Base-by-base conservation (phyloP, 148 eudicot species). In the Cornus kousa region DNA sequence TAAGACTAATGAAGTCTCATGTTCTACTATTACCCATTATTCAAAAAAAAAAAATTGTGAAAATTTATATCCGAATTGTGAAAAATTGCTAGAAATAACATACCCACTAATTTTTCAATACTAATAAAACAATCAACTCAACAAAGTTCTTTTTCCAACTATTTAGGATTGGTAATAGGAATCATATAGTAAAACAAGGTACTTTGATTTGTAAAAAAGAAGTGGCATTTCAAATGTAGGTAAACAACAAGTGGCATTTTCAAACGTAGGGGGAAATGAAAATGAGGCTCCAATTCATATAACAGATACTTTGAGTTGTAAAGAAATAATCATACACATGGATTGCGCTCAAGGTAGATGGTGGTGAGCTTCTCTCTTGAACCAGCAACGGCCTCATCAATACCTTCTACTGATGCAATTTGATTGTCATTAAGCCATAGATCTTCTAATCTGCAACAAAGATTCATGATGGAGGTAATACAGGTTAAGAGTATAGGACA, bases 401-500 rank as follows among this genome's bases (percentile, higher is more conserved):
- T 80, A 75, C 88, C 90, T 59, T 93, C 97, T 50, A 93, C 68
- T 57, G 92, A 88, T 40, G 86, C 80, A 78, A 96, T 91, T 73
- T 93, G 94, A 89, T 96, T 96, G 87, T 92, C 98, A 88, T 96
- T 96, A 55, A 96, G 97, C 99, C 99, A 96, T 76, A 96, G 85
- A 89, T 96, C 99, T 83, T 96, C 98, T 86, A 96, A 85, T 74
- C 99, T 96, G 86, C 78, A 85, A 60, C 57, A 1, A 78, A 68
- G 35, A 65, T 31, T 16, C 67, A 75, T 33, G 3, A 46, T 31
- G 20, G 76, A 48, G 82, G 35, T 77, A 53, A 35, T 73, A 33
- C 79, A 5, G 57, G n/a, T 32, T 24, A 74, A 33, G 60, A 20
- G 71, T 33, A 39, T 5, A 62, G 19, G 66, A n/a, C 23, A 62